phyloP scores from a whole-genome alignment of 768 basidiomycete species.

The Candolleomyces aberdarensis region DNA sequence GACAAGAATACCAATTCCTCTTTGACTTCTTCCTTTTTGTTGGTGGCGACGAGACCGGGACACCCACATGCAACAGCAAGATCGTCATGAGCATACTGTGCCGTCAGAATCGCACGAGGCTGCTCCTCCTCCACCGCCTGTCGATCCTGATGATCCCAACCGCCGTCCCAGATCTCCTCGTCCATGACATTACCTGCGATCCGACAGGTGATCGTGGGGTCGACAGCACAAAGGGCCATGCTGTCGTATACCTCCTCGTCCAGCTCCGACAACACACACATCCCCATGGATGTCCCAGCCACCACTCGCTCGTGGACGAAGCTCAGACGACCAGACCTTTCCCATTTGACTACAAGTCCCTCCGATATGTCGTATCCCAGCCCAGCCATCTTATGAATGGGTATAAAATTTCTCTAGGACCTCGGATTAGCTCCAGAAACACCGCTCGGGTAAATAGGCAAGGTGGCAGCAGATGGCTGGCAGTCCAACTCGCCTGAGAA shows the following conservation, averaged over 20 bases:
- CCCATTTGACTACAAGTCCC: constrained; percentile 54
- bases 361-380: constrained; percentile 56
- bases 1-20: background rate
- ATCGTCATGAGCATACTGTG: background rate
- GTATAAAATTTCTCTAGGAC: constrained; percentile 41
- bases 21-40: background rate
- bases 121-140: constrained; percentile 46
- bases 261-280: constrained; percentile 55
- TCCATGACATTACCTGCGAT: constrained; percentile 26
- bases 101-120: constrained; percentile 44
- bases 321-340: constrained; percentile 45
- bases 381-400: constrained; percentile 44
- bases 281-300: constrained; percentile 15
- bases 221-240: constrained; percentile 17
- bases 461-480: constrained; percentile 34
- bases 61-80: background rate
- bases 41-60: background rate
- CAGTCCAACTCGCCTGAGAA: constrained; percentile 58
- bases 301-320: constrained; percentile 21
- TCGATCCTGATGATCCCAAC: constrained; percentile 43
- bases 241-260: constrained; percentile 72
- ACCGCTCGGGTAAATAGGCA: constrained; percentile 86
- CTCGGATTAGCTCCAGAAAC: constrained; percentile 33
- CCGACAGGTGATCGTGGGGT: constrained; percentile 15
- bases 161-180: constrained; percentile 35